These are phyloP conservation scores for Aleurites moluccanus DNA, from an alignment of 441 rosid species.

Conservation along the genomic window DNA sequence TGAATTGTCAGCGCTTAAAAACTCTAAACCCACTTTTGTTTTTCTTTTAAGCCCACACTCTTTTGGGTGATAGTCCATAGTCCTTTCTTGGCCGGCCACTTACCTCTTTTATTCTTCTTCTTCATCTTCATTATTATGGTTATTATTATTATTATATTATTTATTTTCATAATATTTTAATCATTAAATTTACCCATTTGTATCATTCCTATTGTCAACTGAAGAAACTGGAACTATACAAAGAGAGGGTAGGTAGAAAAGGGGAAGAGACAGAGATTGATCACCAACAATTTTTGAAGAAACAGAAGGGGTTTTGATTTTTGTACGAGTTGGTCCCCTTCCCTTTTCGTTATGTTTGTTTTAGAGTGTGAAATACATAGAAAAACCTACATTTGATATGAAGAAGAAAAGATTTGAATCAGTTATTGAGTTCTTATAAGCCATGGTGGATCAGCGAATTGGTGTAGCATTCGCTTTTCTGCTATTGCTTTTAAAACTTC, in stretches of 20 bases:
- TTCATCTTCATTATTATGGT: not conserved
- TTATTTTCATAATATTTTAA: slow-evolving; percentile 1
- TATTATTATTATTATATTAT: slow-evolving; percentile 6
- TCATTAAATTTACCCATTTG: not conserved
- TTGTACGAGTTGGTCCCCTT: slow-evolving; percentile 30
- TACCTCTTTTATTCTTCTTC: not conserved
- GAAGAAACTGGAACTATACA: slow-evolving; percentile 6
- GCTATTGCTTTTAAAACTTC: slow-evolving; percentile 42
- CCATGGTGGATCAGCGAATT: slow-evolving; percentile 64
- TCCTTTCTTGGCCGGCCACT: slow-evolving; percentile 18
- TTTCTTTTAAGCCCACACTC: slow-evolving; percentile 4
- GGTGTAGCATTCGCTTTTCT: slow-evolving; percentile 40
- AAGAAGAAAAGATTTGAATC: slow-evolving; percentile 30
- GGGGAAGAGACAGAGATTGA: slow-evolving; percentile 28
- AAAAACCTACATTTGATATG: slow-evolving; percentile 25
- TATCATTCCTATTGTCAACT: slow-evolving; percentile 19
- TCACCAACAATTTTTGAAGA: slow-evolving; percentile 23
- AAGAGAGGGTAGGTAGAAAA: slow-evolving; percentile 19
- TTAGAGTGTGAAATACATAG: not conserved
- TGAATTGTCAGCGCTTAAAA: slow-evolving; percentile 37
- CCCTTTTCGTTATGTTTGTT: slow-evolving; percentile 13
- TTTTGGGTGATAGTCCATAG: slow-evolving; percentile 5
- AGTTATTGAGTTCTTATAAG: slow-evolving; percentile 34
- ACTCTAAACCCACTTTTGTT: slow-evolving; percentile 15
- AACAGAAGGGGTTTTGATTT: not conserved